Base-by-base conservation (phyloP, 225 moss, liverwort and hornwort genomes). In the Polytrichum formosum region DNA sequence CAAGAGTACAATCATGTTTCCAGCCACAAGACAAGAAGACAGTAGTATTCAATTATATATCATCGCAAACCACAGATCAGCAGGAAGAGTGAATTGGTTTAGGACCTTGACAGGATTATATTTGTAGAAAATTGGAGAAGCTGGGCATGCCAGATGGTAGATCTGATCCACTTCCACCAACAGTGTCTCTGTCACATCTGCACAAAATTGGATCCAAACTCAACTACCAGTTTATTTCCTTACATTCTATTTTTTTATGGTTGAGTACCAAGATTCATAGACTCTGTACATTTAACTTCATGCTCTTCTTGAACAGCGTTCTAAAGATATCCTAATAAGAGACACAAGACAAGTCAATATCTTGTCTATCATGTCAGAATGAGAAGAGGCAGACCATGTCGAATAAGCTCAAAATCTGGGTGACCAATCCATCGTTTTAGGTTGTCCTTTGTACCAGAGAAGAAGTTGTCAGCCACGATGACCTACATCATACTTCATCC, bases 41-140 rank as follows among this genome's bases (percentile, higher is more conserved):
- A 13, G 16, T 13, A 46, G 46, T 13, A 46, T 46, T 46, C 46
- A 46, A 46, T 46, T 1, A 46, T 4, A 16, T 46, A 13, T 46
- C 46, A 46, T 46, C 4, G 16, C 46, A 13, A 46, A 46, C 13
- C 46, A 46, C 13, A 0, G 37, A 37, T 37, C 37, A 2, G 10
- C 35, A 46, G 46, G 46, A 3, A 13, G 16, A 46, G 6, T 0
- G 21, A 23, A 58, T 58, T 58, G 6, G 16, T 56, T 55, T 23
- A 71, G 73, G 35, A 94, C 94, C 91, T 97, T 97, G 28, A 97
- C 96, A 72, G 94, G 97, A 72, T 97, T 97, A 75, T 97, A 90
- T 79, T 97, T 97, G 75, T 97, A 97, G 77, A 94, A 97, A 77
- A 97, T 97, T 28, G 97, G 94, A 58, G 97, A 97, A 56, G 97